A percentile compares a stretch with the other conserved stretches of the same genome.
Conservation (phyloP, 345 rosid species). For the Conringia planisiliqua region DNA sequence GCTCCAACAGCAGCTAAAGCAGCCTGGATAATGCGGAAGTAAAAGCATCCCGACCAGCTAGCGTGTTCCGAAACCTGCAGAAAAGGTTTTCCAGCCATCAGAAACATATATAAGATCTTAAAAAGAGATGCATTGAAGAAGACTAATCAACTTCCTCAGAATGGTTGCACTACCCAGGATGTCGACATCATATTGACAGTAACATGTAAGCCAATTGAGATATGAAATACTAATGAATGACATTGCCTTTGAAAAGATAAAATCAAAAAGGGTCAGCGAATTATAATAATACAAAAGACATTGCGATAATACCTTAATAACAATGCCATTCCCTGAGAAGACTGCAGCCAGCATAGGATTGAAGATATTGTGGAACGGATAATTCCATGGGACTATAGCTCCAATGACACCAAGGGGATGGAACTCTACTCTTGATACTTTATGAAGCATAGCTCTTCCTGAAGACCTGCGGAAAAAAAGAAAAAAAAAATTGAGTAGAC, state of each 20-base stretch:
- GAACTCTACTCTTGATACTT: slow-evolving; percentile 85
- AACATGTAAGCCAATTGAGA: slow-evolving; percentile 8
- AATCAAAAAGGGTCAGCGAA: background rate
- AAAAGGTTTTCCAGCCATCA: slow-evolving; percentile 8
- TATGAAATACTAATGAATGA: background rate
- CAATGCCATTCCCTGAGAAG: slow-evolving; percentile 93
- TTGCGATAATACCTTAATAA: slow-evolving; percentile 60
- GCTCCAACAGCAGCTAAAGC: slow-evolving; percentile 97
- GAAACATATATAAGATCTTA: slow-evolving; percentile 18
- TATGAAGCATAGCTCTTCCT: slow-evolving; percentile 96
- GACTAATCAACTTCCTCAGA: background rate
- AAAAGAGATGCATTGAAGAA: background rate
- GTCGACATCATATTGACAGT: slow-evolving; percentile 5
- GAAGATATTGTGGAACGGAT: slow-evolving; percentile 97
- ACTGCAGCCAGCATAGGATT: slow-evolving; percentile 98
- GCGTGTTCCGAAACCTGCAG: slow-evolving; percentile 89
- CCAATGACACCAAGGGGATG: slow-evolving; percentile 94
- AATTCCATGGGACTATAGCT: slow-evolving; percentile 99
- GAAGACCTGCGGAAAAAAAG: slow-evolving; percentile 55
- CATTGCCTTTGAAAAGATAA: background rate
- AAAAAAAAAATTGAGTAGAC: too few relatives aligned
- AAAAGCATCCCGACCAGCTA: slow-evolving; percentile 95
- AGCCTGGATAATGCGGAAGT: slow-evolving; percentile 86
- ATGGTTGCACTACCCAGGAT: background rate
- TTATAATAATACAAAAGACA: background rate